Evolutionary conservation across 805 yeast species (phyloP).

Genomic region (Komagataella kurtzmanii): DNA sequence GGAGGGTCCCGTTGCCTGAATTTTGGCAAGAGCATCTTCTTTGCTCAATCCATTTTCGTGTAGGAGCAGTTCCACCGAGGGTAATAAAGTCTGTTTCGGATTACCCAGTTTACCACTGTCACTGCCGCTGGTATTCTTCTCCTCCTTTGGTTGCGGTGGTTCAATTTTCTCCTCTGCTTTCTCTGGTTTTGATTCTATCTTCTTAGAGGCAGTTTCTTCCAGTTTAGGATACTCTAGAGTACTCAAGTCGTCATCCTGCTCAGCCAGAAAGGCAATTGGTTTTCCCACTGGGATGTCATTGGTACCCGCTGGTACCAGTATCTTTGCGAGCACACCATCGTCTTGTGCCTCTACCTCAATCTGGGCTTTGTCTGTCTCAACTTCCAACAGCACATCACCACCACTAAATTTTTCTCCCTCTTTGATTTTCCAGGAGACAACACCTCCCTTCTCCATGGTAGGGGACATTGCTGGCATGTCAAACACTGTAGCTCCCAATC

Average conservation of each 20-base stretch:
- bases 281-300: conserved; percentile 74
- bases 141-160: conserved; percentile 8
- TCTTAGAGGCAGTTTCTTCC: conserved; percentile 13
- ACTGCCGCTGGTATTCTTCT: conserved; percentile 6
- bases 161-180: conserved; percentile 9
- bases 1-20: conserved; percentile 77
- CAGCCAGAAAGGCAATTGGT: conserved; percentile 84
- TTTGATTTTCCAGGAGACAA: conserved; percentile 80
- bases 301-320: conserved; percentile 58
- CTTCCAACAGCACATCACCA: conserved; percentile 75
- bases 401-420: conserved; percentile 60
- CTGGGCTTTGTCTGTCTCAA: conserved; percentile 79
- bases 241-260: conserved; percentile 70
- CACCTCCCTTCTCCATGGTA: conserved; percentile 93
- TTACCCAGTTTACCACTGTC: conserved; percentile 29
- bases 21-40: conserved; percentile 58
- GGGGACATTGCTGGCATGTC: conserved; percentile 99
- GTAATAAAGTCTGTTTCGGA: conserved; percentile 53
- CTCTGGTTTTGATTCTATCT: conserved; percentile 7
- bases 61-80: conserved; percentile 64
- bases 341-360: conserved; percentile 84
- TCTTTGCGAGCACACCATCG: conserved; percentile 81
- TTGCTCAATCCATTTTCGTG: conserved; percentile 46
- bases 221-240: conserved; percentile 45
- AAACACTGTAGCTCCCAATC: conserved; percentile 19